Evolutionary conservation across 805 yeast species (phyloP).

Genomic region (Komagataella pastoris): DNA sequence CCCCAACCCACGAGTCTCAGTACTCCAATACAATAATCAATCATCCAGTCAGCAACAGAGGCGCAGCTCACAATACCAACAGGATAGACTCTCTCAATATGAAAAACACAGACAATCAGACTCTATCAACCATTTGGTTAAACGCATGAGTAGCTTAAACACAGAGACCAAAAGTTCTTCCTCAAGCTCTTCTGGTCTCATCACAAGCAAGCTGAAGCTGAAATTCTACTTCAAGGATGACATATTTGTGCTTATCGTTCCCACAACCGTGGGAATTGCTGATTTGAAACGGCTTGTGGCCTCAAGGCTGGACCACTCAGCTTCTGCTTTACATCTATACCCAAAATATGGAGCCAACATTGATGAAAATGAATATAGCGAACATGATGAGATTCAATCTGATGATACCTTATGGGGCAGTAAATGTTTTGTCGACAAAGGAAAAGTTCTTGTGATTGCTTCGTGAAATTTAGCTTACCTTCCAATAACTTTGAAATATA

Average conservation of each 20-base stretch:
- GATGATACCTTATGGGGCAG: constrained; percentile 14
- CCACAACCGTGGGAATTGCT: constrained; percentile 9
- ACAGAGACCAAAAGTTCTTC: constrained; percentile 1
- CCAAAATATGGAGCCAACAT: constrained; percentile 15
- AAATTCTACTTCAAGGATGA: constrained; percentile 74
- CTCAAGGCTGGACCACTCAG: constrained; percentile 17
- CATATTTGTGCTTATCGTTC: constrained; percentile 51
- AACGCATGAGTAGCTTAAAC: constrained; percentile 12
- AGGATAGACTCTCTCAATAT: constrained; percentile 39
- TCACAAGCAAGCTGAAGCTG: constrained; percentile 34
- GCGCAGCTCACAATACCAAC: constrained; percentile 27
- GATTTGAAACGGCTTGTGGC: constrained; percentile 13
- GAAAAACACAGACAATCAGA: constrained; percentile 13
- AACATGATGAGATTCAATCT: constrained; percentile 8
- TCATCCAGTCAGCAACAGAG: constrained; percentile 23
- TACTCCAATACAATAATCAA: constrained; percentile 7
- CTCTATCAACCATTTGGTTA: constrained; percentile 6
- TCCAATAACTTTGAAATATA: too few relatives aligned
- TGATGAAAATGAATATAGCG: constrained; percentile 9
- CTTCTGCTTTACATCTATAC: constrained; percentile 9
- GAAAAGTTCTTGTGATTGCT: constrained; percentile 15
- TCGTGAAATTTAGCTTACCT: background rate
- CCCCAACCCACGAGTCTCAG: constrained; percentile 2
- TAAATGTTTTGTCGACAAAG: constrained; percentile 16
- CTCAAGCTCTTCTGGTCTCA: background rate